Evolutionary conservation across 768 basidiomycete species (phyloP).

Genomic region (Tricholoma sp.): DNA sequence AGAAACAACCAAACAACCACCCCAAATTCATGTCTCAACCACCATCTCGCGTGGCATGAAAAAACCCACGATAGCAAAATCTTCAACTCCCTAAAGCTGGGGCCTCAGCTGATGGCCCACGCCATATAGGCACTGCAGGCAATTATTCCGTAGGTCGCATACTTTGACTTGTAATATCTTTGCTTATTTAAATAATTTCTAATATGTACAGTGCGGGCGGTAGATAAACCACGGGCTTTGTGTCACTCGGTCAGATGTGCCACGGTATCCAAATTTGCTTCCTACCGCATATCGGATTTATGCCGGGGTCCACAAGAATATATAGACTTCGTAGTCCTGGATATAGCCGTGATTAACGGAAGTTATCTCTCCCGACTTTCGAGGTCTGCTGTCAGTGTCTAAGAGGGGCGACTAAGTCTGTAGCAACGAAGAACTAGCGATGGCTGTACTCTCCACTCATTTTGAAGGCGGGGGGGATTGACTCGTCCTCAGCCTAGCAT

Average conservation of each 20-base stretch:
- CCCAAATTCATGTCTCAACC: background rate
- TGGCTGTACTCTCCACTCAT: background rate
- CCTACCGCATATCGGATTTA: background rate
- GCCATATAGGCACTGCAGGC: background rate
- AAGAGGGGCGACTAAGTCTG: background rate
- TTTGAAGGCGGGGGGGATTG: background rate
- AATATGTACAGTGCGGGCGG: background rate
- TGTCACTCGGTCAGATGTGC: background rate
- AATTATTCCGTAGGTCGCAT: background rate
- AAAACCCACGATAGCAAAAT: background rate
- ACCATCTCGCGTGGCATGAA: background rate
- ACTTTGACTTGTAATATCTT: background rate
- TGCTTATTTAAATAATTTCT: background rate
- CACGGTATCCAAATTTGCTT: background rate
- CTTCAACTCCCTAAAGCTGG: background rate
- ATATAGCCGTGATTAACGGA: background rate
- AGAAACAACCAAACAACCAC: background rate
- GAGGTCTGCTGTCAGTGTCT: background rate
- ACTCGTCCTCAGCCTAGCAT: background rate
- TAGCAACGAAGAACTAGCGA: background rate
- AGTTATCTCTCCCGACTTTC: background rate
- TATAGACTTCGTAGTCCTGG: background rate
- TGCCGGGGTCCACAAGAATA: background rate
- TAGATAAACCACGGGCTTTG: background rate
- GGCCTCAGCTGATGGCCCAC: too few species aligned